Base-by-base conservation (phyloP, 2,329 filamentous ascomycete species). In the Neopestalotiopsis rosae region DNA sequence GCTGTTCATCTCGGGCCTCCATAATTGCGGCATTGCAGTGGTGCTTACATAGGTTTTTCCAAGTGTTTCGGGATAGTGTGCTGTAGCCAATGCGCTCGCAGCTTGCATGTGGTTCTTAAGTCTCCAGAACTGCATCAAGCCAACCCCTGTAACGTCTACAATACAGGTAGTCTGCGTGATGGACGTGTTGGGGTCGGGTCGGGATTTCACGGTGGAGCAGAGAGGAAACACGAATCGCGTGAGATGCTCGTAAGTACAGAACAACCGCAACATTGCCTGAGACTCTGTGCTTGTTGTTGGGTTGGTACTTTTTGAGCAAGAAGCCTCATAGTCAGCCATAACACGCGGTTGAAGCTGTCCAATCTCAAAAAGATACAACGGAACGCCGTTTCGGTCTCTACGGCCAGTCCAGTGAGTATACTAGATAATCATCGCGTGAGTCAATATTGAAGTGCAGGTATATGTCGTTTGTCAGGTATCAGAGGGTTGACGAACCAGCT, bases 131-230 rank as follows among this genome's bases (percentile, higher is more conserved):
- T 57, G 52, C 7, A 57, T 7, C 13, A 57, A 57, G 52, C n/a
- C 24, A 7, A 57, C 52, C 17, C 52, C 52, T n/a, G 52, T 9
- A 7, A 57, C 14, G 24, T 57, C 52, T n/a, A 57, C 52, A 28
- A 57, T 57, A 57, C 52, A 57, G n/a, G 52, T 57, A 28, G 52
- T 14, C 17, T 57, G n/a, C 52, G 52, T 57, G 7, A 57, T 57
- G 52, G 52, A 13, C 13, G 13, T n/a, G 13, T 13, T 14, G 7
- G 52, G 52, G 13, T 57, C 13, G 24, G 52, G 52, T 57, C 7
- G 52, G 24, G 52, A 57, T 57, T 57, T 7, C 7, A n/a, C 52
- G 7, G 52, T 28, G 52, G 52, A 57, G 52, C 52, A 57, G 13
- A 57, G 52, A 57, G 52, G 52, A n/a, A 57, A 28, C 52, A 57